A percentile compares a stretch with the other conserved stretches of the same genome.
phyloP scores from a whole-genome alignment of 192 early-diverging fungal genomes.

The Backusella morwellensis region DNA sequence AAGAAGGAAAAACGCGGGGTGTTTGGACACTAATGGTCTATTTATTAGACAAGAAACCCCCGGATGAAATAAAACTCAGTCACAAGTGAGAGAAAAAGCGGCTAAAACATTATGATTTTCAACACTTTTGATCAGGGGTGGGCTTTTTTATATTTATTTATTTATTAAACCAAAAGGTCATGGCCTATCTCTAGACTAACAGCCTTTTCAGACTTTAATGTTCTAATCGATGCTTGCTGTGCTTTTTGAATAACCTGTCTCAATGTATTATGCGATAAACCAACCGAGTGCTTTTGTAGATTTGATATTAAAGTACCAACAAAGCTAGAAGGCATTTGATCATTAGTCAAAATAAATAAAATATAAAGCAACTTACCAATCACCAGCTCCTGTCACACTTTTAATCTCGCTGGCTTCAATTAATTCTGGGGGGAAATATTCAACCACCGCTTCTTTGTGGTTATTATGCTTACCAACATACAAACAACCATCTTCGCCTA shows the following conservation, averaged over 20 bases:
- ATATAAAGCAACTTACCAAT: conserved; percentile 48
- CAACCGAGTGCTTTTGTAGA: conserved; percentile 18
- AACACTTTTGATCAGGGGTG: background rate
- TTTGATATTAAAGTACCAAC: conserved; percentile 68
- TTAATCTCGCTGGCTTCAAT: conserved; percentile 34
- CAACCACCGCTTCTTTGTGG: conserved; percentile 7
- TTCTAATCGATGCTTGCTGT: conserved; percentile 31
- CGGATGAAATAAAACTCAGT: background rate
- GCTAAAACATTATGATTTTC: conserved; percentile 7
- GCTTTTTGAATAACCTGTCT: conserved; percentile 7
- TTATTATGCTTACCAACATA: conserved; percentile 19
- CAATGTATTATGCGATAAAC: background rate
- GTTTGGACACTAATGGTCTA: background rate
- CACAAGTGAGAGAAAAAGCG: conserved; percentile 5
- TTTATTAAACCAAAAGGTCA: conserved; percentile 5
- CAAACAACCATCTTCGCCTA: conserved; percentile 64
- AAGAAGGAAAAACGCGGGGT: conserved; percentile 7
- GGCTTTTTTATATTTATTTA: background rate
- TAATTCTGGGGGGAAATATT: conserved; percentile 34
- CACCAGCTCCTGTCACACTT: conserved; percentile 80
- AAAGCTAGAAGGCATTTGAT: conserved; percentile 48
- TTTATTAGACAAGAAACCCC: conserved; percentile 15
- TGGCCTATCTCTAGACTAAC: conserved; percentile 20
- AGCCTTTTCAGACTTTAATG: conserved; percentile 35
- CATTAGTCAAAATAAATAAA: background rate